These are phyloP conservation scores for Sicyos baderoa DNA, from an alignment of 306 rosid species.

Conservation along the genomic window DNA sequence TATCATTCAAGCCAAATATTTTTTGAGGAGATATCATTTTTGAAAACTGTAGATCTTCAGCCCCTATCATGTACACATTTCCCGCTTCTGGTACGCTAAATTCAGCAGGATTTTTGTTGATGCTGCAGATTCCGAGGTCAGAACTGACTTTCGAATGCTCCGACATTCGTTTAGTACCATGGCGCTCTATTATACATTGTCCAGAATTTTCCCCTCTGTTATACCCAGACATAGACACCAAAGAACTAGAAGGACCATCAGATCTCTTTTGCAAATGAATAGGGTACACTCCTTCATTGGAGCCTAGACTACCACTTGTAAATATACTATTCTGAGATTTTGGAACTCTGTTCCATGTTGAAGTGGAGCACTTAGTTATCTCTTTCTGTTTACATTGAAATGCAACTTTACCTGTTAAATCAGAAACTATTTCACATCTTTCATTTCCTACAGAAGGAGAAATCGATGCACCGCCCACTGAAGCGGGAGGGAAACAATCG, in stretches of 20 bases:
- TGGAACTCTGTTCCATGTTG: conserved; percentile 39
- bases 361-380: conserved; percentile 34
- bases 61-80: conserved; percentile 75
- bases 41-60: conserved; percentile 64
- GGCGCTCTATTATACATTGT: conserved; percentile 30
- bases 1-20: conserved; percentile 26
- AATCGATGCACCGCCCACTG: conserved; percentile 41
- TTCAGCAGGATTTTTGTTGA: conserved; percentile 91
- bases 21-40: conserved; percentile 29
- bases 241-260: conserved; percentile 25
- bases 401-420: conserved; percentile 39
- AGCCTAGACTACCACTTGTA: conserved; percentile 24
- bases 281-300: conserved; percentile 27
- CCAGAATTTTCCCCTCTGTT: conserved; percentile 33
- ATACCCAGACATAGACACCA: conserved; percentile 26
- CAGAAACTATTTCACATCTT: conserved; percentile 32
- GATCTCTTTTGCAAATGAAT: conserved; percentile 25
- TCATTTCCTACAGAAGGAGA: conserved; percentile 43
- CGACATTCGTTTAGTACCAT: conserved; percentile 30
- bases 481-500: conserved; percentile 44
- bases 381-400: conserved; percentile 50
- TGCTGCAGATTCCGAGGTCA: conserved; percentile 37
- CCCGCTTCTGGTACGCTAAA: conserved; percentile 57
- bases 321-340: conserved; percentile 24
- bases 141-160: conserved; percentile 33